A percentile compares a stretch with the other conserved stretches of the same genome.
These are phyloP conservation scores for Ramularia collo-cygni DNA, from an alignment of 2,329 filamentous ascomycete genomes.

Conservation along the genomic window DNA sequence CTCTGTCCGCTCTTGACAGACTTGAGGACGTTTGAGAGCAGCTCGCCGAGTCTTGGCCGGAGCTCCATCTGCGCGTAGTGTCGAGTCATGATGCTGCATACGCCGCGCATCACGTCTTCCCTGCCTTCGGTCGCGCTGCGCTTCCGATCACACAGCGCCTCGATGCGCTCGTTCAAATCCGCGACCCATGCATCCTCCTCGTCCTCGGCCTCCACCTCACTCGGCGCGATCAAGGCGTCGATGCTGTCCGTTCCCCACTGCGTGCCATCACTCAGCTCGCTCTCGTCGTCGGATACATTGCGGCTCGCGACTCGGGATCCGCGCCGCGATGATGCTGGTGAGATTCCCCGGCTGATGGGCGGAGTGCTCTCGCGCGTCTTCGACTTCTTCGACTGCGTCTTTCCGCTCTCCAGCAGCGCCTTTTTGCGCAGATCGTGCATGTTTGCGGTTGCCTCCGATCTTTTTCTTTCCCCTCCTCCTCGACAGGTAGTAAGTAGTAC, in stretches of 20 bases:
- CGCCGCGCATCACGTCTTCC: slow-evolving; percentile 56
- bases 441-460: slow-evolving; percentile 5
- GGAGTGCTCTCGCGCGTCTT: slow-evolving; percentile 51
- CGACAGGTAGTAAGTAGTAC: too few species aligned
- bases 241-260: slow-evolving; percentile 59
- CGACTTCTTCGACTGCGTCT: slow-evolving; percentile 65
- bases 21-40: slow-evolving; percentile 60
- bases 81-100: slow-evolving; percentile 59
- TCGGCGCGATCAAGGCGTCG: slow-evolving; percentile 53
- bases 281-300: slow-evolving; percentile 57
- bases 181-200: slow-evolving; percentile 50
- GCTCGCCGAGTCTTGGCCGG: slow-evolving; percentile 51
- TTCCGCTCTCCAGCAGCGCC: slow-evolving; percentile 64
- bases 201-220: slow-evolving; percentile 44
- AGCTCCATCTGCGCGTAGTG: slow-evolving; percentile 61
- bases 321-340: slow-evolving; percentile 50
- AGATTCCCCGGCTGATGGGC: slow-evolving; percentile 52
- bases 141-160: slow-evolving; percentile 70
- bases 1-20: slow-evolving; percentile 64
- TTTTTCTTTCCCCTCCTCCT: too few species aligned
- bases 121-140: slow-evolving; percentile 66
- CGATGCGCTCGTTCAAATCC: slow-evolving; percentile 58
- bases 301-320: slow-evolving; percentile 54
- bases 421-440: slow-evolving; percentile 51
- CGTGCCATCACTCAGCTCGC: slow-evolving; percentile 53